Percentiles rank a stretch among this genome's conserved stretches.
phyloP scores from a whole-genome alignment of 2,329 filamentous ascomycete genomes.

The Exophiala lecanii-corni region DNA sequence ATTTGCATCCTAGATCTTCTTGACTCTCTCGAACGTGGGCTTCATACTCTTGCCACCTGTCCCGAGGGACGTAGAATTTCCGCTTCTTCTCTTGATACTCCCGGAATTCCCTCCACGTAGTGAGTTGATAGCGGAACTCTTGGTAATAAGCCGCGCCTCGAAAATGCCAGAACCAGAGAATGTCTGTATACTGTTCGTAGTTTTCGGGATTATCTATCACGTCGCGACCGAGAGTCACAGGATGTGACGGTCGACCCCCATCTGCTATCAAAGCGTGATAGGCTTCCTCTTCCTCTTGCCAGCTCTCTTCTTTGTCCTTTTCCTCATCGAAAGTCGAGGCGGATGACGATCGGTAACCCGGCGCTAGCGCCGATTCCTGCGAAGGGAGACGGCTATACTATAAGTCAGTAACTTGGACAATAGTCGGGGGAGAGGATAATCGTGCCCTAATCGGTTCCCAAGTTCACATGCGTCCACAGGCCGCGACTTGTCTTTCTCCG shows the following conservation, averaged over 20 bases:
- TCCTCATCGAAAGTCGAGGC: slow-evolving; percentile 6
- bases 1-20: slow-evolving; percentile 9
- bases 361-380: not conserved
- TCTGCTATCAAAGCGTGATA: slow-evolving; percentile 9
- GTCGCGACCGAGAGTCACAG: slow-evolving; percentile 5
- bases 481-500: slow-evolving; percentile 5
- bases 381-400: slow-evolving; percentile 2
- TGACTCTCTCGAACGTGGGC: slow-evolving; percentile 2
- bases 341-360: slow-evolving; percentile 1
- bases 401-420: slow-evolving; percentile 1
- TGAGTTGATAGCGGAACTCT: slow-evolving; percentile 2
- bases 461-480: slow-evolving; percentile 5
- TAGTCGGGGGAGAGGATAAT: not conserved
- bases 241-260: slow-evolving; percentile 9
- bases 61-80: not conserved
- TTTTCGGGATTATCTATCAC: slow-evolving; percentile 4
- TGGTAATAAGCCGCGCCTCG: not conserved
- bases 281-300: slow-evolving; percentile 8
- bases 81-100: slow-evolving; percentile 6
- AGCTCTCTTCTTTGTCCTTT: slow-evolving; percentile 5
- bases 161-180: slow-evolving; percentile 2
- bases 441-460: slow-evolving; percentile 3
- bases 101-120: slow-evolving; percentile 2
- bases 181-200: slow-evolving; percentile 7
- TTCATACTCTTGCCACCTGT: slow-evolving; percentile 4